Base-by-base conservation (phyloP, 176 grass and related monocot species). In the Oryza meridionalis region DNA sequence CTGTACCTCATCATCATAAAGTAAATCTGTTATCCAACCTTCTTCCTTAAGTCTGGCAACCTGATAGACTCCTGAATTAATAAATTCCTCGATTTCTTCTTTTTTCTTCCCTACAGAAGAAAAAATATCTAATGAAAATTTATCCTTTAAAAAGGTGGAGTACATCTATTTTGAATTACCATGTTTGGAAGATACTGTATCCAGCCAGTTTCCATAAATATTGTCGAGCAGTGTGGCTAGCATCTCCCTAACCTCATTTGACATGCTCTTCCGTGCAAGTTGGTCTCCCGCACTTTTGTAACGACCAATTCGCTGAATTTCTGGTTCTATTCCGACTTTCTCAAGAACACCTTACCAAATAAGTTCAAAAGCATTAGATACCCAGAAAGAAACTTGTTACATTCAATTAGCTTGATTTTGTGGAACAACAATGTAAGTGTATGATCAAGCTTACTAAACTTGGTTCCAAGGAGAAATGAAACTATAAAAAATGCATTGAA, bases 61-160 rank as follows among this genome's bases (percentile, higher is more conserved):
- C 91, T 96, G 89, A 87, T 92, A 99, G 89, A 99, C 93, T 84
- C 96, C 96, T n/a, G 93, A 92, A 90, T 99, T 94, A 32, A 99
- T 81, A 79, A 99, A 94, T 69, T 87, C 90, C 67, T 89, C 89
- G 2, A 94, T 81, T 88, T 96, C 91, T 90, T 94, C 93, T 65
- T 75, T 96, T 83, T 81, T 91, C 96, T 99, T 99, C 81, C 96
- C 96, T 98, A 66, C 46, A 90, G 25, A 83, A 65, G 25, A 85
- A 85, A 84, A 85, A 76, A 19, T 77, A 42, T 88, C n/a, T 29
- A 74, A 77, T 77, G 72, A 62, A 2, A 31, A 42, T 14, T 75
- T 84, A 65, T 82, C 68, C 38, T 33, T 77, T 35, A 75, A 85
- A 80, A 32, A 83, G 25, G 42, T 50, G 74, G 85, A 93, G 63